Conservation (phyloP, 148 eudicot species). For the Diospyros lotus region DNA sequence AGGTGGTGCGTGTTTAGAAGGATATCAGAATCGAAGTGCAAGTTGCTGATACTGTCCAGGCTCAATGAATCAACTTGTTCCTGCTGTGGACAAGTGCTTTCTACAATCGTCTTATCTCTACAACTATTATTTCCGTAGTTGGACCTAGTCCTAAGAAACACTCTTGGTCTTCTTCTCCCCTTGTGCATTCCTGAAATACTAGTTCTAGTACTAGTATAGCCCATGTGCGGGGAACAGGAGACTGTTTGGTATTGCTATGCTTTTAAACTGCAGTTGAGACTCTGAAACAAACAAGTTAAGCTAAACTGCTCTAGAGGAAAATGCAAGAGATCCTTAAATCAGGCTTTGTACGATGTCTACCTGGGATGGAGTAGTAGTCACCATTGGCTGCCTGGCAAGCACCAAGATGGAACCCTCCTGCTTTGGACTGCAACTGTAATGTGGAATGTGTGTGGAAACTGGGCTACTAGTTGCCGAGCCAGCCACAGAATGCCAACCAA, state of each 20-base stretch:
- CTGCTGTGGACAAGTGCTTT: not conserved
- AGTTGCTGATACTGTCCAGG: not conserved
- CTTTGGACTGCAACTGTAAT: too few species aligned
- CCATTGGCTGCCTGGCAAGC: too few species aligned
- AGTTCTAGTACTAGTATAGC: not conserved
- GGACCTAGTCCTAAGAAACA: not conserved
- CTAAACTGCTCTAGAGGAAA: too few species aligned
- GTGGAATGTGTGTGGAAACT: too few species aligned
- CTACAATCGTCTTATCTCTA: not conserved
- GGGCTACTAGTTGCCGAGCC: too few species aligned
- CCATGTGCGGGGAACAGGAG: not conserved
- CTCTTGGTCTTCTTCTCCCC: not conserved
- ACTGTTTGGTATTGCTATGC: not conserved
- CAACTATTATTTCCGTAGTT: not conserved
- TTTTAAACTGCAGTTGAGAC: not conserved
- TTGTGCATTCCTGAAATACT: not conserved
- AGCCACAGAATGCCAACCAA: too few species aligned
- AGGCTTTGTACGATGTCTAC: too few species aligned
- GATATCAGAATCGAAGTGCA: not conserved
- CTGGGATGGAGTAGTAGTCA: too few species aligned
- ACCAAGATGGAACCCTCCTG: too few species aligned
- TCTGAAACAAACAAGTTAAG: too few species aligned
- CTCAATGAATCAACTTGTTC: not conserved
- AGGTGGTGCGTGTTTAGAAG: constrained; percentile 10
- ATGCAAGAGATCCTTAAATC: too few species aligned